Base-by-base conservation (phyloP, 2,329 filamentous ascomycete species). In the Nothophoma quercina region DNA sequence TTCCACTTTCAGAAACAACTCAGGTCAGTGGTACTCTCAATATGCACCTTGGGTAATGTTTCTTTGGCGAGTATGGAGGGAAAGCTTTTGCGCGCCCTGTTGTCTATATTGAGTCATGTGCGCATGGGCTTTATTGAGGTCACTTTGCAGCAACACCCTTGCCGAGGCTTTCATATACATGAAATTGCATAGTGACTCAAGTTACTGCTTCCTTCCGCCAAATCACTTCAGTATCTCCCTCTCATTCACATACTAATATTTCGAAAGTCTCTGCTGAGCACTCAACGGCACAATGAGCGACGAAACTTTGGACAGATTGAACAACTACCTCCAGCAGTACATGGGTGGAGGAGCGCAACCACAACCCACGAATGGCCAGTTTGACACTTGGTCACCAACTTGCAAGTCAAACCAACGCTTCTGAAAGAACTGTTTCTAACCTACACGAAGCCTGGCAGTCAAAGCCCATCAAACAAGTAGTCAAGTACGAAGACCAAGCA, bases 391-490 rank as follows among this genome's bases (percentile, higher is more conserved):
- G 76, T 71, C 71, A 25, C 76, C 76, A 30, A 68, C 70, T 15
- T 78, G 75, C 77, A 62, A 61, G 68, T 54, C 5, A 4, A 7
- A 9, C 6, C 4, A 2, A 19, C 2, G 1, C 13, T 13, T 5
- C 7, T 7, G 7, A 6, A 15, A 5, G 1, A 19, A 5, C 26
- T 21, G n/a, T 23, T 33, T 28, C 58, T 71, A 33, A 70, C 54
- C 7, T 6, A 7, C n/a, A 18, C 8, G 10, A 44, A 68, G 89
- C 90, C 34, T 95, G 90, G 90, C 83, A 86, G 63, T 81, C 83
- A 48, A 92, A 90, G 73, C 89, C 89, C 32, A 89, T 93, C 75
- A 90, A 90, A 74, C 90, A 95, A 74, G 79, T 84, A 10, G 88
- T 91, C 22, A 77, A 82, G 28, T 93, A 93, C 71, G 81, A 85